Conservation (phyloP, 768 basidiomycete species). For the Naganishia vishniacii region DNA sequence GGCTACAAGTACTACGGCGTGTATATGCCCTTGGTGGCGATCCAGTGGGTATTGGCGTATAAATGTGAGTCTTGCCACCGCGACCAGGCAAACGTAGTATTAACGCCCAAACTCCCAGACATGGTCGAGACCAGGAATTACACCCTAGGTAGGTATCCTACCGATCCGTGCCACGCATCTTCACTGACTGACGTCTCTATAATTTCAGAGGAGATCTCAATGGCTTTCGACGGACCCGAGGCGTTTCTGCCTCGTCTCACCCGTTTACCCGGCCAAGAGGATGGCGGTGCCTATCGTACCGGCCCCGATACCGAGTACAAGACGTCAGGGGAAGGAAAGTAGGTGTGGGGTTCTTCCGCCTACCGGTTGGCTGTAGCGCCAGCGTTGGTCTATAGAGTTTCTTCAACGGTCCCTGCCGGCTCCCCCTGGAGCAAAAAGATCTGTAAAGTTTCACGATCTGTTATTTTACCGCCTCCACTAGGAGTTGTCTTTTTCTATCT, state of each 20-base stretch:
- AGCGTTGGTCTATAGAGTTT: background rate
- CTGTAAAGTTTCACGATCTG: too few species aligned
- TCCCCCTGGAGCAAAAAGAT: too few species aligned
- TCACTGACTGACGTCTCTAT: too few species aligned
- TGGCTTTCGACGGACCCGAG: constrained; percentile 38
- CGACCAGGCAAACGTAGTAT: too few species aligned
- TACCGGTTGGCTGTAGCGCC: background rate
- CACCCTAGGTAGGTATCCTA: constrained; percentile 32
- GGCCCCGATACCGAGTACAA: constrained; percentile 8
- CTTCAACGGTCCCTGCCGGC: constrained; percentile 6
- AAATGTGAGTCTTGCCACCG: constrained; percentile 36
- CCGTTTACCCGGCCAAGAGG: background rate
- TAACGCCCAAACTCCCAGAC: too few species aligned
- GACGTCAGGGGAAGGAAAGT: constrained; percentile 8
- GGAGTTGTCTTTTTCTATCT: too few species aligned
- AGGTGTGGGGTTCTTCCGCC: background rate
- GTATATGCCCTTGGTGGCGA: constrained; percentile 48
- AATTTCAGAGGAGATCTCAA: constrained; percentile 38
- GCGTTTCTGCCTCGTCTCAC: constrained; percentile 29
- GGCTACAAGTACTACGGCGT: constrained; percentile 48
- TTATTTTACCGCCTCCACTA: too few species aligned
- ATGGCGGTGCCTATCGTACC: background rate
- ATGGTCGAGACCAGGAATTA: constrained; percentile 43
- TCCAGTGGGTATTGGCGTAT: constrained; percentile 46
- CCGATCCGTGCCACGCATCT: too few species aligned